Percentiles rank a stretch among this genome's conserved stretches.
These are phyloP conservation scores for Gastrolobium bilobum DNA, from an alignment of 306 rosid species.

Conservation along the genomic window DNA sequence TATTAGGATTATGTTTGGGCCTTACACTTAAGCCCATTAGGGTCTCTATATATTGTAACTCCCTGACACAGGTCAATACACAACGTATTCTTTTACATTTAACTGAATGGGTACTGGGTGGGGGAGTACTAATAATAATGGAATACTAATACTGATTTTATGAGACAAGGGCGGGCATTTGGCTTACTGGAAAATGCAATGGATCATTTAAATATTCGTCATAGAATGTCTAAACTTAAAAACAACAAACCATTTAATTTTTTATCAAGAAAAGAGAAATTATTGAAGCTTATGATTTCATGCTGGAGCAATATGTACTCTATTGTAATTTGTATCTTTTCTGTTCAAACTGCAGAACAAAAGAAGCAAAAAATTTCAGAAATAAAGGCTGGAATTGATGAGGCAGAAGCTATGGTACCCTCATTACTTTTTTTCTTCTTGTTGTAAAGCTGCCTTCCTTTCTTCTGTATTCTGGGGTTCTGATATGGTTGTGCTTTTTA, in stretches of 20 bases:
- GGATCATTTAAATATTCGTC: slow-evolving; percentile 24
- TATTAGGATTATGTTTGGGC: too few relatives aligned
- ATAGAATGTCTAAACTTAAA: background rate
- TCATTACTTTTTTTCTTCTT: slow-evolving; percentile 11
- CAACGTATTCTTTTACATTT: too few relatives aligned
- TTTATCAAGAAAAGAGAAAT: slow-evolving; percentile 28
- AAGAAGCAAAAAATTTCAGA: slow-evolving; percentile 82
- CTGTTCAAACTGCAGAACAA: slow-evolving; percentile 69
- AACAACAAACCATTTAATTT: background rate
- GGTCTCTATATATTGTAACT: too few relatives aligned
- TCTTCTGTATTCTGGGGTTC: slow-evolving; percentile 36
- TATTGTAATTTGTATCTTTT: background rate
- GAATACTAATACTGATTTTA: background rate
- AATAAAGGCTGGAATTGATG: slow-evolving; percentile 79
- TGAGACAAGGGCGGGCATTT: slow-evolving; percentile 7
- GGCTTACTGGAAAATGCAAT: background rate
- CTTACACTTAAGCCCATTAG: too few relatives aligned
- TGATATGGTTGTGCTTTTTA: slow-evolving; percentile 31
- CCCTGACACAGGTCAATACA: too few relatives aligned
- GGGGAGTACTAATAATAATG: slow-evolving; percentile 6
- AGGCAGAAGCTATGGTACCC: slow-evolving; percentile 82
- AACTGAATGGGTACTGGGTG: slow-evolving; percentile 2
- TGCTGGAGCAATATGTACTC: slow-evolving; percentile 1
- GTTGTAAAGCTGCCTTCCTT: slow-evolving; percentile 37
- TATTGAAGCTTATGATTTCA: slow-evolving; percentile 3